Evolutionary conservation across 371 early-diverging fungal species (phyloP).

Genomic region (Mortierella sp.): DNA sequence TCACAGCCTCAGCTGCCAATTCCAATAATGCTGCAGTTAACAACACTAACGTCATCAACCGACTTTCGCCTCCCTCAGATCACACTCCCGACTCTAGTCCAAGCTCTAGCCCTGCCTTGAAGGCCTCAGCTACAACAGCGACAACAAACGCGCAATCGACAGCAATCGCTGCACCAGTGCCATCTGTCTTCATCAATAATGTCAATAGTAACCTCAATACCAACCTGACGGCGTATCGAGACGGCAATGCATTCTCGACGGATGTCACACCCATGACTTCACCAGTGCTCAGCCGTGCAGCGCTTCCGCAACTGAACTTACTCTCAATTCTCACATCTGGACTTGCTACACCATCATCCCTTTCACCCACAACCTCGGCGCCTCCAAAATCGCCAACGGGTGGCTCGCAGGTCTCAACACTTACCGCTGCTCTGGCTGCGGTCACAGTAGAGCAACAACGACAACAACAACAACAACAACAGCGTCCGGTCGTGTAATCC

Average conservation of each 20-base stretch:
- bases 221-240: slow-evolving; percentile 30
- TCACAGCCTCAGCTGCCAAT: slow-evolving; percentile 45
- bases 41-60: slow-evolving; percentile 6
- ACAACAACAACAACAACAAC: slow-evolving; percentile 34
- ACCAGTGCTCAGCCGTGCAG: slow-evolving; percentile 43
- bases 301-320: slow-evolving; percentile 30
- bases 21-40: slow-evolving; percentile 12
- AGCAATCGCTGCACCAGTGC: neutral
- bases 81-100: slow-evolving; percentile 50
- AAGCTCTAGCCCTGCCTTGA: slow-evolving; percentile 23
- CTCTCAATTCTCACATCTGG: slow-evolving; percentile 45
- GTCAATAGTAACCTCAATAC: neutral
- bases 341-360: slow-evolving; percentile 32
- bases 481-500: slow-evolving; percentile 8
- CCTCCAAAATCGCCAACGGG: slow-evolving; percentile 34
- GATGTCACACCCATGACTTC: slow-evolving; percentile 56
- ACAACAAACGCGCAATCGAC: neutral
- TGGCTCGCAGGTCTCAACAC: slow-evolving; percentile 42
- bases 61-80: slow-evolving; percentile 32
- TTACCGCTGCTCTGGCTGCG: slow-evolving; percentile 50
- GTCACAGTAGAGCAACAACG: slow-evolving; percentile 54
- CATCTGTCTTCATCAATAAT: neutral
- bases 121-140: neutral
- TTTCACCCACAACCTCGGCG: slow-evolving; percentile 42
- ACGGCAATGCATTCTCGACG: slow-evolving; percentile 31